These are phyloP conservation scores for Pseudogymnoascus sp. DNA, from an alignment of 2,329 filamentous ascomycete species.

Conservation along the genomic window DNA sequence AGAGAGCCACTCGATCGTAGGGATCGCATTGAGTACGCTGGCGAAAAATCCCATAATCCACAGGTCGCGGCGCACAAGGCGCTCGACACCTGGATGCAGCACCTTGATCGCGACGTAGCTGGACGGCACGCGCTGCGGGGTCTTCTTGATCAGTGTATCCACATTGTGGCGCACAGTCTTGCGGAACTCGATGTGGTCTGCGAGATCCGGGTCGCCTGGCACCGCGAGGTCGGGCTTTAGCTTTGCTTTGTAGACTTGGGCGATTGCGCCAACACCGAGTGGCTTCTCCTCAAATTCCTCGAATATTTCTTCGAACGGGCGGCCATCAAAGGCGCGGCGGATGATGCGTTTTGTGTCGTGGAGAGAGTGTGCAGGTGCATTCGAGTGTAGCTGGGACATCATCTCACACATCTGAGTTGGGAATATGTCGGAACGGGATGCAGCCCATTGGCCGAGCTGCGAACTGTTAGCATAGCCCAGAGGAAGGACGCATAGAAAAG, in stretches of 20 bases:
- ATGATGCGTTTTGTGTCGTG: slow-evolving; percentile 72
- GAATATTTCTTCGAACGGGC: slow-evolving; percentile 83
- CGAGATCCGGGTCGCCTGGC: slow-evolving; percentile 47
- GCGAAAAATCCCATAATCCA: slow-evolving; percentile 94
- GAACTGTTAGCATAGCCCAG: slow-evolving; percentile 17
- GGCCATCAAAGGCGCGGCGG: slow-evolving; percentile 70
- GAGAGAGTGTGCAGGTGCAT: slow-evolving; percentile 87
- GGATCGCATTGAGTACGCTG: slow-evolving; percentile 71
- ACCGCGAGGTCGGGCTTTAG: slow-evolving; percentile 70
- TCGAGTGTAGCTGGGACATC: slow-evolving; percentile 92
- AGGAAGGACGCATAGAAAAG: neutral
- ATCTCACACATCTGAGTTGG: slow-evolving; percentile 83
- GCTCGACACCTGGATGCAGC: slow-evolving; percentile 83
- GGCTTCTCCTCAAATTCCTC: slow-evolving; percentile 89
- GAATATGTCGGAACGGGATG: slow-evolving; percentile 93
- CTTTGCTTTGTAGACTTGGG: slow-evolving; percentile 95
- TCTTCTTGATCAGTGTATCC: slow-evolving; percentile 78
- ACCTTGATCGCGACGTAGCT: slow-evolving; percentile 95
- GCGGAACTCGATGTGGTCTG: slow-evolving; percentile 50
- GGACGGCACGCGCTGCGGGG: slow-evolving; percentile 77
- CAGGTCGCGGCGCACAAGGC: slow-evolving; percentile 81
- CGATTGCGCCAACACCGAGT: slow-evolving; percentile 89
- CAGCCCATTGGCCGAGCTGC: slow-evolving; percentile 94
- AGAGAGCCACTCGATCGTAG: slow-evolving; percentile 95
- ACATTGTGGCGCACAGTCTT: slow-evolving; percentile 73